A percentile compares a stretch with the other conserved stretches of the same genome.
Conservation (phyloP, 202 grass and related monocot species). For the Schoenoplectus tabernaemontani region DNA sequence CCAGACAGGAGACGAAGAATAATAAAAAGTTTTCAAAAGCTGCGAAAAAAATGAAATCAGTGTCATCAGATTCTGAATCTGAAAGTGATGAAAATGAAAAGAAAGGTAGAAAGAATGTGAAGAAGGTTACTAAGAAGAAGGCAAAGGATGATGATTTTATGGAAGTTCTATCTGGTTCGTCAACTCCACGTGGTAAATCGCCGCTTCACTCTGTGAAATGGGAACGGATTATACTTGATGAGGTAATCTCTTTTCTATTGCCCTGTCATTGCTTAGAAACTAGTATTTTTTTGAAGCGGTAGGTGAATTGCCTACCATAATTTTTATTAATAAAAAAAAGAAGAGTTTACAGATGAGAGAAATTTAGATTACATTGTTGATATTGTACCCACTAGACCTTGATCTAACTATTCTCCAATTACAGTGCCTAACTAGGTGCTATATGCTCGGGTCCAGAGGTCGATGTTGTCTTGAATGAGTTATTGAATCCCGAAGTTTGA, state of each 20-base stretch:
- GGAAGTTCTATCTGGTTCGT: not conserved
- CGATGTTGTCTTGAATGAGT: no score
- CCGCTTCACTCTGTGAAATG: slow-evolving; percentile 71
- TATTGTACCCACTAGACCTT: no score
- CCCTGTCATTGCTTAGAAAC: not conserved
- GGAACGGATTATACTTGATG: slow-evolving; percentile 89
- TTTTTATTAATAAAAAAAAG: no score
- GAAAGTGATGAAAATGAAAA: not conserved
- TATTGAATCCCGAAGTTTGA: no score
- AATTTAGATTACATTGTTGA: no score
- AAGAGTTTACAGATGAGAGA: no score
- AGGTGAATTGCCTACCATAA: no score
- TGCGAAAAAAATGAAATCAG: not conserved
- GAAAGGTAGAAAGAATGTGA: slow-evolving; percentile 17
- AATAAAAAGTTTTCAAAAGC: slow-evolving; percentile 5
- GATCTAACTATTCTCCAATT: no score
- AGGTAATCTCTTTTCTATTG: slow-evolving; percentile 36
- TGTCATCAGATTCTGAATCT: not conserved
- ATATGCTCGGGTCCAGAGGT: no score
- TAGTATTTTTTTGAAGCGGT: no score
- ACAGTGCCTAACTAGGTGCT: no score
- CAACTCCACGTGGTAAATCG: slow-evolving; percentile 37
- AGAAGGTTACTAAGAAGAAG: slow-evolving; percentile 20
- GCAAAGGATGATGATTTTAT: slow-evolving; percentile 11
- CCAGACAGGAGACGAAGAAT: slow-evolving; percentile 63